Evolutionary conservation across 148 eudicot genomes (phyloP).

Genomic region (Tetragonia tetragonoides): DNA sequence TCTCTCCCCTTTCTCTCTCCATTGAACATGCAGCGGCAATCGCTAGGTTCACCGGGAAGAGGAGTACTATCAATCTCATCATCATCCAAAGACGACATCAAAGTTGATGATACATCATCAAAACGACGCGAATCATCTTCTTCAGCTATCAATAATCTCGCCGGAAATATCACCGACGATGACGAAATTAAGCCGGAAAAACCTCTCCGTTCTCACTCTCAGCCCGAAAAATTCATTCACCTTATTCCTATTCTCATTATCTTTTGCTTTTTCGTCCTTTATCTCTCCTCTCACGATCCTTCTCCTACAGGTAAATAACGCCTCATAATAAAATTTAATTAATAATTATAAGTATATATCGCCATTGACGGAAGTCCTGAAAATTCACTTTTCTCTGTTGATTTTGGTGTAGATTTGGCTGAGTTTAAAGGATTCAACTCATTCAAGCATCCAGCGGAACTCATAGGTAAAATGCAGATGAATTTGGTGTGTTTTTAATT

Average conservation of each 20-base stretch:
- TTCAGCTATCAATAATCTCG: neutral
- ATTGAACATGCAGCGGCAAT: conserved; percentile 58
- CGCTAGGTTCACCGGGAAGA: conserved; percentile 52
- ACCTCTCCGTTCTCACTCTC: conserved; percentile 29
- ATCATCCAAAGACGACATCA: conserved; percentile 19
- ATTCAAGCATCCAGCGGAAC: conserved; percentile 12
- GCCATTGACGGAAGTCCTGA: neutral
- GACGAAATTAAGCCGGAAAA: conserved; percentile 54
- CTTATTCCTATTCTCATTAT: conserved; percentile 62
- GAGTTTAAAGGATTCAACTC: conserved; percentile 28
- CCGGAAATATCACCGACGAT: conserved; percentile 16
- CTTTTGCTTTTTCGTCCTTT: conserved; percentile 73
- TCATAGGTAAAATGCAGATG: conserved; percentile 30
- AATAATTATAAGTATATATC: too few species aligned
- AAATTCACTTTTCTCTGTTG: neutral
- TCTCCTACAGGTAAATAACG: conserved; percentile 48
- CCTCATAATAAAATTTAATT: too few species aligned
- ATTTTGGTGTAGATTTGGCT: conserved; percentile 26
- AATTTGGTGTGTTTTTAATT: neutral
- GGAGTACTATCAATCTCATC: neutral
- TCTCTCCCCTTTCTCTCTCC: conserved; percentile 14
- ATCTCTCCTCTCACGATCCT: conserved; percentile 76
- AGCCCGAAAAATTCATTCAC: conserved; percentile 55
- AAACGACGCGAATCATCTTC: conserved; percentile 35
- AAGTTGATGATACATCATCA: conserved; percentile 17